phyloP scores from a whole-genome alignment of 2,329 filamentous ascomycete genomes.

The Huntiella decipiens region DNA sequence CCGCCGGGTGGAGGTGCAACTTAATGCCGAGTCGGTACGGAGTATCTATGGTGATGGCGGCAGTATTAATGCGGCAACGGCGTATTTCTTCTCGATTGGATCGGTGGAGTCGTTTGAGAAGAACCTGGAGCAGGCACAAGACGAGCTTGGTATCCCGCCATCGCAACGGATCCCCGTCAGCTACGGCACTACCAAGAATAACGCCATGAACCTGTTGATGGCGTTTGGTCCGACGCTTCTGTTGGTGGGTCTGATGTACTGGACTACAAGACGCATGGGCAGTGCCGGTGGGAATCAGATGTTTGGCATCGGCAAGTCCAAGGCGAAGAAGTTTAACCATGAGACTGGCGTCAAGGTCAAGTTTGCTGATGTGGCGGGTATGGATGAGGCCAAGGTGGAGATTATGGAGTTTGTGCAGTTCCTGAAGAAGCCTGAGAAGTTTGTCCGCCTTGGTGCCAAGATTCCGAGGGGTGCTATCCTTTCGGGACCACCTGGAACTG shows the following conservation, averaged over 20 bases:
- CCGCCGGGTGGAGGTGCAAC: constrained; percentile 54
- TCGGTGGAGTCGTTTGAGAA: constrained; percentile 86
- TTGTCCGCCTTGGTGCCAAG: constrained; percentile 88
- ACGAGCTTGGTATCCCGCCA: constrained; percentile 66
- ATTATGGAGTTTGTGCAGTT: constrained; percentile 99
- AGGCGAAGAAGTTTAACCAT: constrained; percentile 93
- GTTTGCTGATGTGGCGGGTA: constrained; percentile 88
- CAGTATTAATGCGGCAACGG: constrained; percentile 46
- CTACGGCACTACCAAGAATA: constrained; percentile 56
- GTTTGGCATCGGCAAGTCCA: constrained; percentile 90
- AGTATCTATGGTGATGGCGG: constrained; percentile 55
- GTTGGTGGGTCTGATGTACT: constrained; percentile 67
- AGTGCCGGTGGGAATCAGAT: constrained; percentile 56
- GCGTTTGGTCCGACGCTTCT: constrained; percentile 73
- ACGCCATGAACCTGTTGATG: constrained; percentile 49
- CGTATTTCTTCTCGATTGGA: constrained; percentile 89
- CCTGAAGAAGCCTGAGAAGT: constrained; percentile 79
- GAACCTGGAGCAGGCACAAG: constrained; percentile 71
- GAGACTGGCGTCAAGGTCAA: constrained; percentile 94
- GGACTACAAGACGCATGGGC: constrained; percentile 56
- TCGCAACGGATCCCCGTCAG: constrained; percentile 85
- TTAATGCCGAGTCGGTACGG: constrained; percentile 56
- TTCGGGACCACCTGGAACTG: constrained; percentile 91
- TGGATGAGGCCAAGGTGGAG: constrained; percentile 94
- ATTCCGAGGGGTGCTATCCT: constrained; percentile 93